Conservation (phyloP, 129 eudicot genomes). For the Deinandra increscens region DNA sequence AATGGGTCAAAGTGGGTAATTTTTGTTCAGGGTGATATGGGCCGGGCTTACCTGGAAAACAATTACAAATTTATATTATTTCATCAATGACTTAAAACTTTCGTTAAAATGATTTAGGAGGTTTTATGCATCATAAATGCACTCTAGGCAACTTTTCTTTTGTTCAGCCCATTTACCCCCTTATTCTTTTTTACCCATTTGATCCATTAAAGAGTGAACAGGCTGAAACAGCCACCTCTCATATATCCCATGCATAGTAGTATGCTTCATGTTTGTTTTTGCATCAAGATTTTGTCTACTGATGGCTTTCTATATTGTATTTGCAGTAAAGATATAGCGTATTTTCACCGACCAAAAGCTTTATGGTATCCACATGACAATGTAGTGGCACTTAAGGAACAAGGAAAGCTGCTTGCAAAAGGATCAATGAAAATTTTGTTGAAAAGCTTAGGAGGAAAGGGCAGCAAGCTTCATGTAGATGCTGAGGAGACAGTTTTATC, state of each 20-base stretch:
- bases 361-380: slow-evolving; percentile 94
- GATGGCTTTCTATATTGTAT: slow-evolving; percentile 9
- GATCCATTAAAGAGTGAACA: neutral
- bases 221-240: neutral
- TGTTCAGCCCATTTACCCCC: neutral
- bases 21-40: neutral
- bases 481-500: slow-evolving; percentile 77
- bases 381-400: slow-evolving; percentile 76
- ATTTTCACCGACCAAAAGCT: slow-evolving; percentile 95
- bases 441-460: slow-evolving; percentile 92
- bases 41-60: neutral
- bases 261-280: neutral
- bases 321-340: slow-evolving; percentile 89
- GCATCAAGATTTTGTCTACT: slow-evolving; percentile 7
- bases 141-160: slow-evolving; percentile 5
- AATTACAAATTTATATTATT: neutral
- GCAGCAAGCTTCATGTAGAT: slow-evolving; percentile 89
- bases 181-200: neutral
- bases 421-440: slow-evolving; percentile 85
- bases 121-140: neutral
- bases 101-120: neutral
- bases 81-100: neutral
- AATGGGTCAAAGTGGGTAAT: neutral
- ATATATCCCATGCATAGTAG: slow-evolving; percentile 1
- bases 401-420: slow-evolving; percentile 55